Base-by-base conservation (phyloP, 2,329 filamentous ascomycete species). In the Fusarium mundagurra region DNA sequence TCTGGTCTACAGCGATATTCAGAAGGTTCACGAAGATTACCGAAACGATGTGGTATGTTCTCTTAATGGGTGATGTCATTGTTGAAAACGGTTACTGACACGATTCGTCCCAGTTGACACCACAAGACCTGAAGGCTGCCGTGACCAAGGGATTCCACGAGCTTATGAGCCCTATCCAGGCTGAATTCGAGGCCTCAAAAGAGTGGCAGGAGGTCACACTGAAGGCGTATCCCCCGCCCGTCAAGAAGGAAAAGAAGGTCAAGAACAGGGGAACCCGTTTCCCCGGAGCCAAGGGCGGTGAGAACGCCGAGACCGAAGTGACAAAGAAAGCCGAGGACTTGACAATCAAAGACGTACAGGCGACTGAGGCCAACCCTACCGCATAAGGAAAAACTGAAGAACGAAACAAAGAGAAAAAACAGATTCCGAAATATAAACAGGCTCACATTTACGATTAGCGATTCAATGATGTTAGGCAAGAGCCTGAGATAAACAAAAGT, bases 81-180 rank as follows among this genome's bases (percentile, higher is more conserved):
- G 8, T 6, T 27, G 8, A 34, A 3, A 16, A 39, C 5, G 14
- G 27, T 59, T 59, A 20, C 50, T 73, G 57, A 72, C 44, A n/a
- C 54, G 22, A 22, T 29, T 9, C 12, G 9, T 29, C 54, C n/a
- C 39, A 82, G 80, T 88, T 98, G 71, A 94, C 93, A 3, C 96
- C 96, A 0, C 95, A 98, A 85, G 85, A 93, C 18, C 87, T 98
- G 60, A 98, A 99, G 86, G 89, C 92, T n/a, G 94, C 94, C 17
- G 91, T 97, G 11, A 89, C 93, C 10, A 88, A 90, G 60, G 94
- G 91, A 16, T 88, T 99, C 27, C 91, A 90, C 75, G 87, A 89
- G 44, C 88, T 98, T 18, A 87, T 98, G 65, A 90, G 88, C 5
- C 94, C 96, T 4, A 96, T 99, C 68, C 91, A 92, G 74, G 88